phyloP scores from a whole-genome alignment of 805 yeast species.

The Teunomyces cretensis region DNA sequence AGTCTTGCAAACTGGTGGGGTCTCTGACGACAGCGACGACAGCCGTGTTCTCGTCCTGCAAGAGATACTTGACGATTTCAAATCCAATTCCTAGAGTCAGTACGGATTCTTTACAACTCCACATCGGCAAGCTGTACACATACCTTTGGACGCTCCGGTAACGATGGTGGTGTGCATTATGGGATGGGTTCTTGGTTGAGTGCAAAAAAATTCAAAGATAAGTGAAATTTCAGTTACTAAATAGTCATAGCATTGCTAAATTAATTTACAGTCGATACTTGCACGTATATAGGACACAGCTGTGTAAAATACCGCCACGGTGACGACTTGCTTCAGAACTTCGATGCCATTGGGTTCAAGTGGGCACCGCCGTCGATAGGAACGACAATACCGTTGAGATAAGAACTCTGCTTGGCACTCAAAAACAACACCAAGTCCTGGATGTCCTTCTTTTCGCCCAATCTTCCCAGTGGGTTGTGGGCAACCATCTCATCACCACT shows the following conservation, averaged over 20 bases:
- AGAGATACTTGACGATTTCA: conserved; percentile 57
- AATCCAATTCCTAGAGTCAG: conserved; percentile 67
- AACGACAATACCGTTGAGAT: conserved; percentile 64
- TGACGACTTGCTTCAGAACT: not conserved
- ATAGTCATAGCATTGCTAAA: too few species aligned
- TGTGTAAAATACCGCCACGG: too few species aligned
- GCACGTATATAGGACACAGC: too few species aligned
- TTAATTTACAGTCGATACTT: too few species aligned
- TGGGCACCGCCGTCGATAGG: conserved; percentile 73
- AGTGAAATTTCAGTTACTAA: too few species aligned
- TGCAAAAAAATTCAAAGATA: not conserved
- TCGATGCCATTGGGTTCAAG: conserved; percentile 19
- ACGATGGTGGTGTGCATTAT: conserved; percentile 39
- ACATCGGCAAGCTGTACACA: conserved; percentile 15
- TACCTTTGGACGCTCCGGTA: conserved; percentile 65
- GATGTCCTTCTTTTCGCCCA: conserved; percentile 62
- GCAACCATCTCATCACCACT: conserved; percentile 48
- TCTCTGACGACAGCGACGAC: conserved; percentile 78
- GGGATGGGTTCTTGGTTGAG: not conserved
- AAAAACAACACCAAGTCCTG: conserved; percentile 56
- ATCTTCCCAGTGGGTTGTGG: conserved; percentile 59
- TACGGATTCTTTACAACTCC: not conserved
- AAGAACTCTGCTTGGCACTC: conserved; percentile 52
- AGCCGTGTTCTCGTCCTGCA: conserved; percentile 33
- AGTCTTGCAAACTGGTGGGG: conserved; percentile 41